Conservation (phyloP, 2,329 filamentous ascomycete species). For the Paecilomyces formosus region DNA sequence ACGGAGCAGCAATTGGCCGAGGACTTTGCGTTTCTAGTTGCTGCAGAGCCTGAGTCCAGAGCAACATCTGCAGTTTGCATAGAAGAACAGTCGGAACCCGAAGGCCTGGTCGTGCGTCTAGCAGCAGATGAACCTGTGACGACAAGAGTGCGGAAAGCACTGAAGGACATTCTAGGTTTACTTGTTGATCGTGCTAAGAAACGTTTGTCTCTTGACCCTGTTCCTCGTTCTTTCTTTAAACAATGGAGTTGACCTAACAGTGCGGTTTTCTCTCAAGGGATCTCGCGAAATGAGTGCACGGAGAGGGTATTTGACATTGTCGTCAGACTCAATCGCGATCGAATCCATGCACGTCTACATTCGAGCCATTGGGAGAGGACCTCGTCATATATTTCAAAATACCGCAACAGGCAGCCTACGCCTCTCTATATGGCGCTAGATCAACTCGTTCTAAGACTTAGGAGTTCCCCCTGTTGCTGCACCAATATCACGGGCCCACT, state of each 20-base stretch:
- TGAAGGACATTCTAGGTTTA: conserved; percentile 1
- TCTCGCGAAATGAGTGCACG: conserved; percentile 1
- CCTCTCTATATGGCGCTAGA: background rate
- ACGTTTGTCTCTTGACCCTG: conserved; percentile 1
- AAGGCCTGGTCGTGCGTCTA: conserved; percentile 10
- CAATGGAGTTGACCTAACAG: background rate
- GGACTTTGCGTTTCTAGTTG: conserved; percentile 22
- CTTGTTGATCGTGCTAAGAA: conserved; percentile 4
- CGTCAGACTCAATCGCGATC: conserved; percentile 3
- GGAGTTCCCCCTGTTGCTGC: background rate
- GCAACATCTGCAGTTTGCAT: conserved; percentile 22
- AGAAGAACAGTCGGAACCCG: conserved; percentile 11
- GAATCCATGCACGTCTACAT: conserved; percentile 8
- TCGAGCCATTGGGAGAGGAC: conserved; percentile 5
- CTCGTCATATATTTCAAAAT: background rate
- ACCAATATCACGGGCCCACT: background rate
- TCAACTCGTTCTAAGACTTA: background rate
- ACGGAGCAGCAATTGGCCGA: conserved; percentile 19
- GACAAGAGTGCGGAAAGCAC: background rate
- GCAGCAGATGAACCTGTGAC: conserved; percentile 8
- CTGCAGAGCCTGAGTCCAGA: conserved; percentile 17
- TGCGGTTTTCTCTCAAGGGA: background rate
- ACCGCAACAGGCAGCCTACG: background rate
- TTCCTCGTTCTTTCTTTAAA: background rate
- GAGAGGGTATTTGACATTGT: conserved; percentile 2